Evolutionary conservation across 805 yeast genomes (phyloP), one percentile per base, ranked within the genome.

Genomic region (Saccharomycopsis fibuligera): DNA sequence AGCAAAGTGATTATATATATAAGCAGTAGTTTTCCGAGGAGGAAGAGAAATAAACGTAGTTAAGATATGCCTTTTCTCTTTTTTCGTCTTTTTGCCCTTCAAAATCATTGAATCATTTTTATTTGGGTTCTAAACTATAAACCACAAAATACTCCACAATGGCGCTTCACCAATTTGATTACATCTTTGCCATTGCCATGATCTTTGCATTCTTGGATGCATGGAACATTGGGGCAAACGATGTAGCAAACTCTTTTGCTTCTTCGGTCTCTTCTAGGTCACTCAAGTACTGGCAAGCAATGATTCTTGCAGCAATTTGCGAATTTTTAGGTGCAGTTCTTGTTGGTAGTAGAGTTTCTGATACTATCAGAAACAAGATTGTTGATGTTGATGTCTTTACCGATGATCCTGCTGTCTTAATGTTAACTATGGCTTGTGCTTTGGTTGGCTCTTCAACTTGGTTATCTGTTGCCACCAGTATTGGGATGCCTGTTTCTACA

Each of bases 401-500:
- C 8, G 67, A 65, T 25, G 75, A 76, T 45, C 88, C 90, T 6
- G 83, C 85, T 4, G 84, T 77, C n/a, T 68, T 84, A 36, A 78
- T 83, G 86, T 68, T 83, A 44, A 74, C 83, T 25, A 83, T 83
- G 90, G 72, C 83, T 17, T 78, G 84, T 68, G 90, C 91, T 27
- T 66, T 81, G 47, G 76, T 82, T 48, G 91, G 90, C 39, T 80
- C 88, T 4, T 79, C 90, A 1, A 39, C 70, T 25, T 83, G 90
- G 90, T 70, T 83, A 47, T 67, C 83, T 4, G 47, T 79, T 51
- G 90, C 90, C 35, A 84, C 90, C 14, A 53, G 62, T 2, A 64
- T 82, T 29, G 86, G 86, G 54, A 73, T 80, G 75, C 90, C 90
- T n/a, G 89, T 83, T 38, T 83, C 90, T 17, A 82, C 90, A 16